phyloP scores from a whole-genome alignment of 2,329 filamentous ascomycete species.

The Chalara sp. region DNA sequence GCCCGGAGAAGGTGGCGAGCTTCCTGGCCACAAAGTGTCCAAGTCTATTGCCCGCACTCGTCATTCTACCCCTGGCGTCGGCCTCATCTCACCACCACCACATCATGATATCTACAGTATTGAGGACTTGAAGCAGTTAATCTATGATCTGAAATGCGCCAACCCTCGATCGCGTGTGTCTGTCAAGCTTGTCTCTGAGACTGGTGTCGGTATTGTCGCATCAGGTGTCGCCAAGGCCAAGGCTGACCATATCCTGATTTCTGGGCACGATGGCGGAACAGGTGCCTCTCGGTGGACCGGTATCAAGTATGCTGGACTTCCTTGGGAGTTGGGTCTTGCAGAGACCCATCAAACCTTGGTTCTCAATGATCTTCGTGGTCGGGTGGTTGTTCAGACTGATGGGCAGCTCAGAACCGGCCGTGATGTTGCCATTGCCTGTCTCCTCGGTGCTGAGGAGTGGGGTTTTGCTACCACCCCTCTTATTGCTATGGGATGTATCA shows the following conservation, averaged over 20 bases:
- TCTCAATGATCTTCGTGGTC: slow-evolving; percentile 88
- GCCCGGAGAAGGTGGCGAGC: slow-evolving; percentile 93
- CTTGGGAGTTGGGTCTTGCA: slow-evolving; percentile 93
- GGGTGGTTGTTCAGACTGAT: slow-evolving; percentile 94
- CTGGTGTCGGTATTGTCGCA: slow-evolving; percentile 93
- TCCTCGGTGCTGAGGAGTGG: slow-evolving; percentile 97
- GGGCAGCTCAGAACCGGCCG: slow-evolving; percentile 88
- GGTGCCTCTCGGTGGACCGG: slow-evolving; percentile 96
- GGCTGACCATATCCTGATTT: slow-evolving; percentile 94
- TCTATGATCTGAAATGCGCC: slow-evolving; percentile 95
- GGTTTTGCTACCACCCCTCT: slow-evolving; percentile 92
- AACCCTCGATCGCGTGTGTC: slow-evolving; percentile 89
- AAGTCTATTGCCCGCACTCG: slow-evolving; percentile 89
- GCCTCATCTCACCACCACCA: slow-evolving; percentile 89
- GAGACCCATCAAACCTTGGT: slow-evolving; percentile 97
- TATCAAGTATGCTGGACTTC: slow-evolving; percentile 96
- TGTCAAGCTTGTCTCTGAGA: slow-evolving; percentile 96
- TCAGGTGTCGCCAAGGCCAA: slow-evolving; percentile 97
- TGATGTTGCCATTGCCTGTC: slow-evolving; percentile 88
- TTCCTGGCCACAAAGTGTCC: slow-evolving; percentile 94
- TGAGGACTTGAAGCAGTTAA: slow-evolving; percentile 94
- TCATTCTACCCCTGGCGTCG: slow-evolving; percentile 93
- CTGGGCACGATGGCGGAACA: slow-evolving; percentile 93
- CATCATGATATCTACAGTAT: slow-evolving; percentile 99
- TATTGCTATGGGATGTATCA: slow-evolving; percentile 94